These are phyloP conservation scores for Penicillium arizonense DNA, from an alignment of 495 filamentous ascomycete species.

Conservation along the genomic window DNA sequence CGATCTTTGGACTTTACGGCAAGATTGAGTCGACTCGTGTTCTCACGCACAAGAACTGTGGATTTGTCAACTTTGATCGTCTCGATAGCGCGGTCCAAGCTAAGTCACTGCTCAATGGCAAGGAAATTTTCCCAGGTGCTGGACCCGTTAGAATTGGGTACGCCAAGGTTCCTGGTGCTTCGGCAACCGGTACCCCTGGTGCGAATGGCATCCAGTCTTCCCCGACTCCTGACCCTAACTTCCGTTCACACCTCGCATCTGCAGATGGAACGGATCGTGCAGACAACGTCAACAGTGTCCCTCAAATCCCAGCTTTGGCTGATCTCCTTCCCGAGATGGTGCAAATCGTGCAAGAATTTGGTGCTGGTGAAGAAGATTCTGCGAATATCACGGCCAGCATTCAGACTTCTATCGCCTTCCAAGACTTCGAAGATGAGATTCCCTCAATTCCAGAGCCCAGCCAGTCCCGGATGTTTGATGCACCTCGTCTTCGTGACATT, in stretches of 20 bases:
- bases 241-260: constrained; percentile 26
- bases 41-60: constrained; percentile 97
- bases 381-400: constrained; percentile 71
- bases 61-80: constrained; percentile 95
- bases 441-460: constrained; percentile 85
- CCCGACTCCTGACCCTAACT: constrained; percentile 82
- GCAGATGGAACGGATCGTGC: constrained; percentile 37
- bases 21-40: constrained; percentile 90
- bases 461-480: constrained; percentile 89
- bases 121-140: constrained; percentile 96
- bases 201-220: constrained; percentile 83
- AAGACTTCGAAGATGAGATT: constrained; percentile 76
- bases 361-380: constrained; percentile 77
- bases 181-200: constrained; percentile 74
- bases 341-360: constrained; percentile 85
- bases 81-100: constrained; percentile 87
- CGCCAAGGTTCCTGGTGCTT: constrained; percentile 89
- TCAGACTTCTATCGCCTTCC: constrained; percentile 70
- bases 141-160: constrained; percentile 95
- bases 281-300: constrained; percentile 47
- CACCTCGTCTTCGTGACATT: constrained; percentile 92
- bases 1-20: constrained; percentile 89
- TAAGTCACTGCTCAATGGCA: constrained; percentile 83
- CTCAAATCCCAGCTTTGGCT: constrained; percentile 66
- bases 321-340: constrained; percentile 81